Evolutionary conservation across 2,329 filamentous ascomycete genomes (phyloP), one percentile per base, ranked within the genome.

Genomic region (Fusarium napiforme): DNA sequence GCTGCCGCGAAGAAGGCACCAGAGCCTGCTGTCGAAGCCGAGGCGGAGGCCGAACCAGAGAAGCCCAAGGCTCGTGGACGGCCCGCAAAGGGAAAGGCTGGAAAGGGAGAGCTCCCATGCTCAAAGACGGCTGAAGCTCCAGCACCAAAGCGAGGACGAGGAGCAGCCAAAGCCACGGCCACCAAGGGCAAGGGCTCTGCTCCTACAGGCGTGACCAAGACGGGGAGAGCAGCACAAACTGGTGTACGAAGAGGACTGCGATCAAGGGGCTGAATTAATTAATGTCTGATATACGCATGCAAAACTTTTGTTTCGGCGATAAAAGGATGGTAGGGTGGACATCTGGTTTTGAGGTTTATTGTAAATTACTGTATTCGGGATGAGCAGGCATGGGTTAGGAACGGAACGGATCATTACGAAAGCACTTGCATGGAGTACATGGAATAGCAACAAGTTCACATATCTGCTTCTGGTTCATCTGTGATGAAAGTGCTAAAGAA

Each of bases 41-140:
- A 58, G 47, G 43, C 34, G 3, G 58, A 69, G 28, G 45, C 45
- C 14, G 68, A 60, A 37, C 23, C 34, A 21, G 62, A 57, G 26
- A 74, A 75, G 39, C 61, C 70, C 18, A 76, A 72, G 42, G 30
- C 73, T 42, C 72, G 75, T 26, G 64, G 74, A 40, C 67, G 69
- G 21, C 60, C 70, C 7, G 56, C 55, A 14, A 75, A 73, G n/a
- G 64, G 62, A 42, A 78, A 77, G 55, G 71, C 76, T 11, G 76
- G 76, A 26, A 78, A 78, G 40, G 76, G 76, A 16, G 76, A 78
- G 43, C 60, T 78, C 18, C 46, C 72, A 40, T 68, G 65, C 43
- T 30, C 72, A 15, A 78, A 77, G 39, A 45, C 43, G 1, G 55
- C 36, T 1, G 55, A 58, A n/a, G 60, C 63, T 9, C 52, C 58